Conservation (phyloP, 495 filamentous ascomycete genomes). For the Aspergillus egyptiacus region DNA sequence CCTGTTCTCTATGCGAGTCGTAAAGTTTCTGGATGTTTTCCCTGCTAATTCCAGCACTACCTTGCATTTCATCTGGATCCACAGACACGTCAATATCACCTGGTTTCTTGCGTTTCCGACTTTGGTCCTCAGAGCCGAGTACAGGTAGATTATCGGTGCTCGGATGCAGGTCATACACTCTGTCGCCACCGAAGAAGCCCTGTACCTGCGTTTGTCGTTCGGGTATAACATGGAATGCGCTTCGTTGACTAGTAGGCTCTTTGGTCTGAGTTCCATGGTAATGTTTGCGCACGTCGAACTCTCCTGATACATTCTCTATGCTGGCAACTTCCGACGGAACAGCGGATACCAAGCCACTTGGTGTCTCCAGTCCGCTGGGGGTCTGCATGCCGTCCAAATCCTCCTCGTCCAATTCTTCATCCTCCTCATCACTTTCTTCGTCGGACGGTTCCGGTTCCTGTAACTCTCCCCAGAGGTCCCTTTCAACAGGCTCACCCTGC, state of each 20-base stretch:
- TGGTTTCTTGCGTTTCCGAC: slow-evolving; percentile 84
- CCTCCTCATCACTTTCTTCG: slow-evolving; percentile 73
- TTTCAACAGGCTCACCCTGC: slow-evolving; percentile 77
- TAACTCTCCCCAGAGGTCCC: slow-evolving; percentile 89
- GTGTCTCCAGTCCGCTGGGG: slow-evolving; percentile 72
- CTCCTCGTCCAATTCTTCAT: slow-evolving; percentile 61
- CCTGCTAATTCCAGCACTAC: slow-evolving; percentile 63
- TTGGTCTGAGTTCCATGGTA: slow-evolving; percentile 84
- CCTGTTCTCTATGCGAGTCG: slow-evolving; percentile 67
- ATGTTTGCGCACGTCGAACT: slow-evolving; percentile 88
- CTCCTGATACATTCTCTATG: slow-evolving; percentile 69
- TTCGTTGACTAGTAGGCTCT: slow-evolving; percentile 64
- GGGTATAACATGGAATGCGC: slow-evolving; percentile 83
- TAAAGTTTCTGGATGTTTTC: slow-evolving; percentile 66
- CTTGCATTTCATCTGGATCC: slow-evolving; percentile 68
- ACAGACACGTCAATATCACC: slow-evolving; percentile 91
- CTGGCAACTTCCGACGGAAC: slow-evolving; percentile 72
- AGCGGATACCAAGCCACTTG: slow-evolving; percentile 70
- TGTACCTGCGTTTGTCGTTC: slow-evolving; percentile 77
- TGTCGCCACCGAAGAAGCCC: slow-evolving; percentile 94
- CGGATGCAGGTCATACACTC: slow-evolving; percentile 74
- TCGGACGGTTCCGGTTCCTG: slow-evolving; percentile 77
- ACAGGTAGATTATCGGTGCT: slow-evolving; percentile 54
- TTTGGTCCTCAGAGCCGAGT: slow-evolving; percentile 75
- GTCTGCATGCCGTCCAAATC: slow-evolving; percentile 62